Conservation (phyloP, 2,329 filamentous ascomycete species). For the Drechslerella coelobrocha region DNA sequence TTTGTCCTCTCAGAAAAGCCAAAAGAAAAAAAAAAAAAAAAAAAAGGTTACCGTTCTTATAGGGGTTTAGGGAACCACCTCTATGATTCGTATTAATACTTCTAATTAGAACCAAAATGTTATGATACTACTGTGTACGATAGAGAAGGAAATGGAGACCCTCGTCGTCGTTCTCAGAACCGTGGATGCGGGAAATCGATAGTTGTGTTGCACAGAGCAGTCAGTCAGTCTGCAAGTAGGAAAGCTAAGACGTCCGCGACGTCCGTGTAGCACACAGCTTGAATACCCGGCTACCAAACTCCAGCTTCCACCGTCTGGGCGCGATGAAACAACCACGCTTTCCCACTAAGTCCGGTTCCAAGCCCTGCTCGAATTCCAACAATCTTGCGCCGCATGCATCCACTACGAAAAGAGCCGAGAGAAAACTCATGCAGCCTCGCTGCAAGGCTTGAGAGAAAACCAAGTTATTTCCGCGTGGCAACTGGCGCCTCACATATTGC, state of each 20-base stretch:
- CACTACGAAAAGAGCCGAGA: background rate
- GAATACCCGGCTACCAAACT: no score
- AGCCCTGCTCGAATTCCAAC: background rate
- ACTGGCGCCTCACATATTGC: background rate
- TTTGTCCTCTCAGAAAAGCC: background rate
- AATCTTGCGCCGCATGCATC: background rate
- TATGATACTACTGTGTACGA: slow-evolving; percentile 5
- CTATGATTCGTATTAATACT: background rate
- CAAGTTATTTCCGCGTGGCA: background rate
- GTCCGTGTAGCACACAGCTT: no score
- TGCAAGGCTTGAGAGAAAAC: background rate
- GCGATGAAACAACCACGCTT: background rate
- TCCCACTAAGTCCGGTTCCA: background rate
- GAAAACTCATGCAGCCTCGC: background rate
- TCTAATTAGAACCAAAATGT: background rate
- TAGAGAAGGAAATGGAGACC: slow-evolving; percentile 4
- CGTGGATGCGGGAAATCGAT: no score
- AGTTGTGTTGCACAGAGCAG: no score
- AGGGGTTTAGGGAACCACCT: background rate
- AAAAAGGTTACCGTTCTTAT: background rate
- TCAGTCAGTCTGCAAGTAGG: no score
- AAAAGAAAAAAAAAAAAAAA: no score
- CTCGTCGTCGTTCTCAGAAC: no score
- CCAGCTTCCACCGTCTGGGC: no score
- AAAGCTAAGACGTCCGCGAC: no score